A percentile compares a stretch with the other conserved stretches of the same genome.
These are phyloP conservation scores for Rhodotorula glutinis DNA, from an alignment of 1,284 basidiomycete species.

Conservation along the genomic window DNA sequence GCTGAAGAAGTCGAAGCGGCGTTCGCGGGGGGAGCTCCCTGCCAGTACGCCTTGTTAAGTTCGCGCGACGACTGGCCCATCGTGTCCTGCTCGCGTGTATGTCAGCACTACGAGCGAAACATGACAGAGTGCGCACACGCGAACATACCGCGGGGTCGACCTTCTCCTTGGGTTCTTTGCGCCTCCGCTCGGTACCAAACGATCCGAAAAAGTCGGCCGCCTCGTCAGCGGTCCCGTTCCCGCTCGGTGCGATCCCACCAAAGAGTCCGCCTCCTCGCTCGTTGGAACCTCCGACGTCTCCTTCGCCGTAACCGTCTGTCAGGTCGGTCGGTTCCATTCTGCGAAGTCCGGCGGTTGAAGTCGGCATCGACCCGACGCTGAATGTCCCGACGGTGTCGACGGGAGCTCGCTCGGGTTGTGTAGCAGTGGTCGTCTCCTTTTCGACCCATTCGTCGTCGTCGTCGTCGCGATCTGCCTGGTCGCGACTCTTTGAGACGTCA, in stretches of 20 bases:
- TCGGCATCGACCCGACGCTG: slow-evolving; percentile 21
- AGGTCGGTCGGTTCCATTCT: slow-evolving; percentile 45
- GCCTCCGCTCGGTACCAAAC: slow-evolving; percentile 71
- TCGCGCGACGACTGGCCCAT: slow-evolving; percentile 58
- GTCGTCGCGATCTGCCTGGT: background rate
- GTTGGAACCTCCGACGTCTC: slow-evolving; percentile 50
- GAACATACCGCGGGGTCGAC: slow-evolving; percentile 57
- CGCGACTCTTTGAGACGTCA: background rate
- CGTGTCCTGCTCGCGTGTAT: slow-evolving; percentile 52
- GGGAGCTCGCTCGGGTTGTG: slow-evolving; percentile 1
- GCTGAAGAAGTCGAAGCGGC: slow-evolving; percentile 57
- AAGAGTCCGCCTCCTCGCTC: slow-evolving; percentile 30
- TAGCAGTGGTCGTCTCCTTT: slow-evolving; percentile 2
- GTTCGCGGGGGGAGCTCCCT: slow-evolving; percentile 58
- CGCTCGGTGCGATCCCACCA: slow-evolving; percentile 7
- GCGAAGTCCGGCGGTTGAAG: background rate
- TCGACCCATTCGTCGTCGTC: slow-evolving; percentile 44
- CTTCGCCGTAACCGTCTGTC: slow-evolving; percentile 69
- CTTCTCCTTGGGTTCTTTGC: slow-evolving; percentile 61
- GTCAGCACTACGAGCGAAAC: background rate
- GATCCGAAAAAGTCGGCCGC: slow-evolving; percentile 75
- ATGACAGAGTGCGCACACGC: background rate
- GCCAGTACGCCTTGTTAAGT: slow-evolving; percentile 59
- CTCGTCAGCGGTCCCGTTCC: slow-evolving; percentile 1
- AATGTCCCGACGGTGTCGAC: slow-evolving; percentile 39